Conservation (phyloP, 768 basidiomycete species). For the Suillus weaverae region DNA sequence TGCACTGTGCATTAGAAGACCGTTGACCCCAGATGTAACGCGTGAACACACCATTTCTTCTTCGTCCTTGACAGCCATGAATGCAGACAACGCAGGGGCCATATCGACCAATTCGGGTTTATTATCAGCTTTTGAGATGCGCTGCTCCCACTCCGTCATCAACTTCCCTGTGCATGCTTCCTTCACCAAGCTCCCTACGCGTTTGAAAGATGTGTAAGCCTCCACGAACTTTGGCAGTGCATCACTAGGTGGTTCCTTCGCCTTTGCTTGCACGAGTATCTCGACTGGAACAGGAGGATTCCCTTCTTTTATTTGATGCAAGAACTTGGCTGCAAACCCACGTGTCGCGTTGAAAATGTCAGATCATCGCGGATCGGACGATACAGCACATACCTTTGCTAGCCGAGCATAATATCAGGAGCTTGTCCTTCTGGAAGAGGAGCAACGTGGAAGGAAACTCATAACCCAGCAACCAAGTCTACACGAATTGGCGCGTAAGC, state of each 20-base stretch:
- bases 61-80: slow-evolving; percentile 87
- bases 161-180: slow-evolving; percentile 86
- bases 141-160: slow-evolving; percentile 80
- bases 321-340: slow-evolving; percentile 68
- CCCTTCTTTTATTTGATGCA: slow-evolving; percentile 70
- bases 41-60: slow-evolving; percentile 78
- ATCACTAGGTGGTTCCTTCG: slow-evolving; percentile 75
- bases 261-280: slow-evolving; percentile 75
- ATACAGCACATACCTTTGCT: slow-evolving; percentile 67
- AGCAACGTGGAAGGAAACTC: slow-evolving; percentile 96
- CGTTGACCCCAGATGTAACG: neutral
- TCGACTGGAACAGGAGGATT: slow-evolving; percentile 64
- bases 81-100: slow-evolving; percentile 66
- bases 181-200: slow-evolving; percentile 77
- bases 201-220: slow-evolving; percentile 57
- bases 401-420: slow-evolving; percentile 81
- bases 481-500: slow-evolving; percentile 12
- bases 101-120: slow-evolving; percentile 83
- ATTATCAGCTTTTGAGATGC: slow-evolving; percentile 49
- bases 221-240: slow-evolving; percentile 69
- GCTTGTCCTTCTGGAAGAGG: slow-evolving; percentile 74
- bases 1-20: slow-evolving; percentile 32
- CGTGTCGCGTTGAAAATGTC: slow-evolving; percentile 11
- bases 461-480: slow-evolving; percentile 97
- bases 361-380: slow-evolving; percentile 8